Evolutionary conservation across 1,139 yeast genomes (phyloP).

Genomic region (Arxiozyma bovina): DNA sequence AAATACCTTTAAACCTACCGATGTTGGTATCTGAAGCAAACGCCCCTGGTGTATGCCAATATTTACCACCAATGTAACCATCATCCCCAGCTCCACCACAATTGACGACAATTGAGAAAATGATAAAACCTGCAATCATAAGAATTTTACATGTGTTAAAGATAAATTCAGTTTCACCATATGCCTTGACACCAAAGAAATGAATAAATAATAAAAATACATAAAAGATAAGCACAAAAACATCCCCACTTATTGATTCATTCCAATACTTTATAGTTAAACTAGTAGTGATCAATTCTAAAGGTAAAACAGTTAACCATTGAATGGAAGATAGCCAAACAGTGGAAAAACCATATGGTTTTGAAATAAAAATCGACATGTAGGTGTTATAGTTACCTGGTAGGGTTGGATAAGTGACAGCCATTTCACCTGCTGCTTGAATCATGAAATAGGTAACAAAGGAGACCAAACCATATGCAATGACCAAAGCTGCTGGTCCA

Average conservation of each 20-base stretch:
- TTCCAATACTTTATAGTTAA: constrained; percentile 65
- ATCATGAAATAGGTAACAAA: constrained; percentile 62
- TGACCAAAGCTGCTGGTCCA: constrained; percentile 70
- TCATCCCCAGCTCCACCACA: constrained; percentile 58
- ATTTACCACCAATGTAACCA: constrained; percentile 52
- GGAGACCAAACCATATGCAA: constrained; percentile 60
- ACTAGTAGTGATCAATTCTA: constrained; percentile 71
- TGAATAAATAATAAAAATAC: constrained; percentile 46
- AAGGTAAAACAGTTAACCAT: constrained; percentile 71
- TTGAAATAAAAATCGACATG: constrained; percentile 54
- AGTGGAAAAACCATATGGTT: constrained; percentile 71
- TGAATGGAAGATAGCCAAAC: constrained; percentile 75
- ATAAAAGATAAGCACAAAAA: constrained; percentile 55
- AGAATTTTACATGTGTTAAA: constrained; percentile 49
- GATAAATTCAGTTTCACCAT: constrained; percentile 65
- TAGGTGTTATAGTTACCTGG: constrained; percentile 72
- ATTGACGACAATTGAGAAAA: constrained; percentile 49
- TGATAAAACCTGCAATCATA: constrained; percentile 55
- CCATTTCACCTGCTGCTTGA: constrained; percentile 75
- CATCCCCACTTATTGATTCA: constrained; percentile 47
- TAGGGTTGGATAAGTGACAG: constrained; percentile 63
- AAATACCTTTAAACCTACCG: constrained; percentile 59
- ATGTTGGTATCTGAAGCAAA: constrained; percentile 17
- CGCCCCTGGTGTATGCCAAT: constrained; percentile 59
- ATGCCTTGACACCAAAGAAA: constrained; percentile 57